Percentiles rank a stretch among this genome's conserved stretches.
Conservation (phyloP, 2,329 filamentous ascomycete genomes). For the Talaromyces marneffei region DNA sequence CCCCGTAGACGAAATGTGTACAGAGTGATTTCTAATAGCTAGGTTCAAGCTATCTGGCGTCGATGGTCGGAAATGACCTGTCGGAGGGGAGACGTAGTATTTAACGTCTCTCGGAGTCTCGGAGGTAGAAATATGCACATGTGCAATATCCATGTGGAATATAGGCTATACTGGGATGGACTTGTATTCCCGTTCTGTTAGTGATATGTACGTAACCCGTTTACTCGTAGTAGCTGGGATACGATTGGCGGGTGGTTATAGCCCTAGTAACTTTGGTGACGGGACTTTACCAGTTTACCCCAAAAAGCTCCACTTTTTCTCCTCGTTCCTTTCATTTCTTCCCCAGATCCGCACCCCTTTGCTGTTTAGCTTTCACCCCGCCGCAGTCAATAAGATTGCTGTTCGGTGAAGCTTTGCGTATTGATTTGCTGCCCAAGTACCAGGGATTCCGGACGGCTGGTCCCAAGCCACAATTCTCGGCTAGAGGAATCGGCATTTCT, state of each 20-base stretch:
- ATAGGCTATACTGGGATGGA: neutral
- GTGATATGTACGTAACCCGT: too few relatives aligned
- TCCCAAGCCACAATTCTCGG: neutral
- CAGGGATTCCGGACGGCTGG: neutral
- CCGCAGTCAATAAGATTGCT: neutral
- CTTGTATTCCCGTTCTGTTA: neutral
- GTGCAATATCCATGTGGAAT: neutral
- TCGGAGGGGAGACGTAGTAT: neutral
- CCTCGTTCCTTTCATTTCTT: neutral
- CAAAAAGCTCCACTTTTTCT: slow-evolving; percentile 2
- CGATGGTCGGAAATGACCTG: neutral
- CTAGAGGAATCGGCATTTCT: neutral
- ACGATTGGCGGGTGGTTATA: neutral
- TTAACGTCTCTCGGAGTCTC: neutral
- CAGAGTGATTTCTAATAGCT: neutral
- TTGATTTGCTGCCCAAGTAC: neutral
- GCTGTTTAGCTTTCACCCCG: neutral
- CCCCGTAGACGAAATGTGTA: neutral
- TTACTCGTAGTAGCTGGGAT: neutral
- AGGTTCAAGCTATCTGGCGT: neutral
- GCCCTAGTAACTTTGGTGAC: neutral
- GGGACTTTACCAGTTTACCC: neutral
- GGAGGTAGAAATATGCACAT: neutral
- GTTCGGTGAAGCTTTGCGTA: neutral
- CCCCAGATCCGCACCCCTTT: neutral